Conservation (phyloP, 202 grass and related monocot species). For the Carex sylvatica region DNA sequence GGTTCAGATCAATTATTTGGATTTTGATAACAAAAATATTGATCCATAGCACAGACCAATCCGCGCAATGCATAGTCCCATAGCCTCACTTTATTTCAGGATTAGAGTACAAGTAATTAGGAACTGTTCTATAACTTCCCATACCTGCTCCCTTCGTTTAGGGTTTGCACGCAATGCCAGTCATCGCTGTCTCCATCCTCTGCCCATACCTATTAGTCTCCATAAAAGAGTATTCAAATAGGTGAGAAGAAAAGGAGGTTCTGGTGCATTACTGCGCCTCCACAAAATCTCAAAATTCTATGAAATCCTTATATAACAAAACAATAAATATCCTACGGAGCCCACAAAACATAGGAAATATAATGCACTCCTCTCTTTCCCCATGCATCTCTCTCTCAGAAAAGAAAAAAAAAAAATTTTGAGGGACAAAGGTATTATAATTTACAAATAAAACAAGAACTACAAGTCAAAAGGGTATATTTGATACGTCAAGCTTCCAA, state of each 20-base stretch:
- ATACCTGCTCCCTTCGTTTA: conserved; percentile 49
- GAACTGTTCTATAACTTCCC: background rate
- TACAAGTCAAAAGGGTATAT: background rate
- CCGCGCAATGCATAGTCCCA: too few species aligned
- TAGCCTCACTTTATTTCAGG: background rate
- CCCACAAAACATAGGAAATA: background rate
- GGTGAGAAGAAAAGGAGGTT: background rate
- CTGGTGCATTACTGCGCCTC: background rate
- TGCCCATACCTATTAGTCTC: conserved; percentile 61
- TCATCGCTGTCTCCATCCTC: conserved; percentile 68
- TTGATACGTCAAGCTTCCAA: background rate
- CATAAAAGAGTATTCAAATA: conserved; percentile 9
- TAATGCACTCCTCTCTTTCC: background rate
- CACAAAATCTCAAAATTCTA: background rate
- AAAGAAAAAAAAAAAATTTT: background rate
- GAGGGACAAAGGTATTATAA: background rate
- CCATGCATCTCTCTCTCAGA: background rate
- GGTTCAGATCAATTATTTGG: too few species aligned
- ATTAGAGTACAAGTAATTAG: background rate
- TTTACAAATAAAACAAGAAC: background rate
- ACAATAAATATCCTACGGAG: background rate
- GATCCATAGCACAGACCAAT: too few species aligned
- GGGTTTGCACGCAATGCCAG: conserved; percentile 87
- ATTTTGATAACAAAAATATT: too few species aligned
- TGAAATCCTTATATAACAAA: background rate